Evolutionary conservation across 2,329 filamentous ascomycete species (phyloP), one percentile per base, ranked within the genome.

Genomic region (Ophiostoma sp.): DNA sequence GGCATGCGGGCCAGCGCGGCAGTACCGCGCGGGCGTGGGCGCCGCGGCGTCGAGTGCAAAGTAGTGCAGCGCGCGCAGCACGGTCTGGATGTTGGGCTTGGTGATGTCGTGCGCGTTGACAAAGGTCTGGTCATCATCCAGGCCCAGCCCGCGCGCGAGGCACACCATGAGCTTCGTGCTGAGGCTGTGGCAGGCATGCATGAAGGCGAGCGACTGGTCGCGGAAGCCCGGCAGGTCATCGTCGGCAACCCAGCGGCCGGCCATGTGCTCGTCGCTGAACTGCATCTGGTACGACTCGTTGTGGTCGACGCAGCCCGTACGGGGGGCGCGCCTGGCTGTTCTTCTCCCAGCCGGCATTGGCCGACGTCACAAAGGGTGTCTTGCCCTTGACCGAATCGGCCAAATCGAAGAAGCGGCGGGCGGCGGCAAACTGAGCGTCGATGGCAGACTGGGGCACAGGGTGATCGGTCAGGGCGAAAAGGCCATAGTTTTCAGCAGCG

Each of bases 211-310:
- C n/a, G n/a, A 55, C 3, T n/a, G 12, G 4, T 11, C 5, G 2
- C 27, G 8, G 8, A 55, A 27, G 7, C n/a, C n/a, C 4, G n/a
- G 49, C n/a, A 27, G n/a, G 49, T 47, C 45, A 5, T 14, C 12
- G 45, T 47, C 45, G 11, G 4, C 45, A 12, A 47, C 45, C 45
- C 45, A 47, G 45, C 45, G 11, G 45, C 45, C 45, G 5, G 12
- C 45, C 45, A 47, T 47, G 45, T 55, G 49, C n/a, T 16, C 49
- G n/a, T 27, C 7, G 49, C 49, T 55, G 11, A 55, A 55, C 1
- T 55, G 49, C 49, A 55, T 55, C 49, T 55, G 49, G n/a, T 55
- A 55, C n/a, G 49, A 55, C 49, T 55, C 49, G 8, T 18, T 55
- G 49, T 7, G n/a, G n/a, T 27, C 45, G 45, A 47, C 16, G 45